Conservation (phyloP, 208 protist genomes). For the Tetramitus jugosus region DNA sequence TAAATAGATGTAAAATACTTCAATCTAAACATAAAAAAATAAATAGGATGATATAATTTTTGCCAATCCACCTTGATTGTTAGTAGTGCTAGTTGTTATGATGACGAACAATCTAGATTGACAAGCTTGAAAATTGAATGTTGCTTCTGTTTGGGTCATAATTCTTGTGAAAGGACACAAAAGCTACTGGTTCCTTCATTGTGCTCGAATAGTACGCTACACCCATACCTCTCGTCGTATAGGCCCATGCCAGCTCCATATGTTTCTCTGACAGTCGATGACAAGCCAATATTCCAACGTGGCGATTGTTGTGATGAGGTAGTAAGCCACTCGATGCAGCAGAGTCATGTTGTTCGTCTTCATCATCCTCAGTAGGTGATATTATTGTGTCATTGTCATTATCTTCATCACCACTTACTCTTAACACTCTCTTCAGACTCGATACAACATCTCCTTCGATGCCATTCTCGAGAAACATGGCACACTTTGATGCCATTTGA, state of each 20-base stretch:
- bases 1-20: no score
- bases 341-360: not conserved
- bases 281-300: not conserved
- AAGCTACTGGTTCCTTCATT: not conserved
- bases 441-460: no score
- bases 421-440: no score
- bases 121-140: no score
- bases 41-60: no score
- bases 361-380: not conserved
- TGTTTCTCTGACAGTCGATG: not conserved
- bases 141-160: no score
- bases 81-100: no score
- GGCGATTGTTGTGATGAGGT: not conserved
- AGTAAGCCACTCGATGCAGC: no score
- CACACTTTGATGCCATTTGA: not conserved
- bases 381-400: not conserved
- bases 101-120: no score
- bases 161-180: no score
- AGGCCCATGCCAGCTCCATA: not conserved
- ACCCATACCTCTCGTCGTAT: not conserved
- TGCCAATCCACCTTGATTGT: no score
- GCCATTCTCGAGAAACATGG: not conserved
- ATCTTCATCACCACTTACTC: not conserved
- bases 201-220: not conserved
- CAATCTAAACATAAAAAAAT: no score